phyloP scores from a whole-genome alignment of 2,329 filamentous ascomycete genomes.

The Akanthomyces uredinophilus region DNA sequence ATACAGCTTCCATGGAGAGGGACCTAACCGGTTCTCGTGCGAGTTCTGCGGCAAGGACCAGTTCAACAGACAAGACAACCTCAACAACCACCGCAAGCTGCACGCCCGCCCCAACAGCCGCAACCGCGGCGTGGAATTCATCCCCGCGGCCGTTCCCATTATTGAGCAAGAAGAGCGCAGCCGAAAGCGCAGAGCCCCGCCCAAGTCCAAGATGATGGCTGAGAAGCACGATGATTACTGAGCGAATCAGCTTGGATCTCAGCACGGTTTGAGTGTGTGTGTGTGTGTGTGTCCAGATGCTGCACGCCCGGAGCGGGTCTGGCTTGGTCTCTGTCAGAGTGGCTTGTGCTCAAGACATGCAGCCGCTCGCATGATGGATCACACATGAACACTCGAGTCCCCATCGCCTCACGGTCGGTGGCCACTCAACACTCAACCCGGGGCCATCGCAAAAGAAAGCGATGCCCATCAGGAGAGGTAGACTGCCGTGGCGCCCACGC shows the following conservation, averaged over 20 bases:
- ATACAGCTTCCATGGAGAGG: conserved; percentile 33
- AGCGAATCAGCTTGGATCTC: background rate
- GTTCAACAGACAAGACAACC: conserved; percentile 38
- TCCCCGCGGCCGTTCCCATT: conserved; percentile 35
- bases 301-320: background rate
- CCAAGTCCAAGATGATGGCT: conserved; percentile 30
- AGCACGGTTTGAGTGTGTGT: background rate
- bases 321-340: background rate
- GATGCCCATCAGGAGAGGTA: background rate
- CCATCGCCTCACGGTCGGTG: background rate
- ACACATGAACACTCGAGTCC: background rate
- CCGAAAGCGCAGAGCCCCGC: conserved; percentile 34
- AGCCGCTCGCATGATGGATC: conserved; percentile 8
- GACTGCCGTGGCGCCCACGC: background rate
- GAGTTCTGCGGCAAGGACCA: conserved; percentile 39
- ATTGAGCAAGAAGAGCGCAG: conserved; percentile 37
- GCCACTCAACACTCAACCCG: background rate
- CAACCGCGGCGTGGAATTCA: conserved; percentile 36
- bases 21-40: conserved; percentile 36
- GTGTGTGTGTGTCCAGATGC: background rate
- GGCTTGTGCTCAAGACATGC: conserved; percentile 11
- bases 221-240: conserved; percentile 30
- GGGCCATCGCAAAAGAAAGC: background rate
- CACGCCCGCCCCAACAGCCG: conserved; percentile 35
- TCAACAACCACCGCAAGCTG: conserved; percentile 38